Conservation (phyloP, 2,329 filamentous ascomycete genomes). For the Trichoderma arundinaceum region DNA sequence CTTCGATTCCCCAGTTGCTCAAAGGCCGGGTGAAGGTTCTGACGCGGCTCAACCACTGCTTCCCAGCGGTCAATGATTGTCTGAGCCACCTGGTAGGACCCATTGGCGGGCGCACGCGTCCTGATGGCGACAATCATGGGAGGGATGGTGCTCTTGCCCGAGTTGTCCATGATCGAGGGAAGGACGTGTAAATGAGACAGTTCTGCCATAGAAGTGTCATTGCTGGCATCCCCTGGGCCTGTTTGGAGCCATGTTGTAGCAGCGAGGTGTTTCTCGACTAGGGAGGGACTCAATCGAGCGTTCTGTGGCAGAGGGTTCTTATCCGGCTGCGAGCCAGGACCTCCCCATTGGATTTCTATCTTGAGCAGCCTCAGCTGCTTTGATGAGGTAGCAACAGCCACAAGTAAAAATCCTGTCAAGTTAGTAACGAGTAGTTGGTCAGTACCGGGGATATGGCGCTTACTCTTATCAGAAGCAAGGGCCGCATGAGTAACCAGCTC, state of each 20-base stretch:
- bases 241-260: slow-evolving; percentile 62
- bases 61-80: slow-evolving; percentile 87
- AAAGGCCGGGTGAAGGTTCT: slow-evolving; percentile 74
- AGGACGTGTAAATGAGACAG: slow-evolving; percentile 79
- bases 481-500: slow-evolving; percentile 82
- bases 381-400: slow-evolving; percentile 71
- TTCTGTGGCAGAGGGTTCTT: slow-evolving; percentile 56
- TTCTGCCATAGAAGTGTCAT: slow-evolving; percentile 61
- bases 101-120: slow-evolving; percentile 60
- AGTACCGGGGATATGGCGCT: slow-evolving; percentile 32
- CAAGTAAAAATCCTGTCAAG: slow-evolving; percentile 58
- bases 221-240: slow-evolving; percentile 49
- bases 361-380: slow-evolving; percentile 77
- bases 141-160: slow-evolving; percentile 59
- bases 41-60: slow-evolving; percentile 66
- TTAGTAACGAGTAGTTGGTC: slow-evolving; percentile 36
- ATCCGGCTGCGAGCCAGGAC: slow-evolving; percentile 57
- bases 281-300: slow-evolving; percentile 56
- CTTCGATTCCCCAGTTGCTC: slow-evolving; percentile 72
- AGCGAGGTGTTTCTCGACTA: slow-evolving; percentile 62
- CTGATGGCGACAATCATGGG: slow-evolving; percentile 76
- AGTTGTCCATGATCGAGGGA: slow-evolving; percentile 66
- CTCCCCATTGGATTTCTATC: slow-evolving; percentile 76
- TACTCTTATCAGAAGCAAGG: slow-evolving; percentile 75
- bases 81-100: slow-evolving; percentile 67